Base-by-base conservation (phyloP, 116 monocot genomes). In the Papilionanthe hybrid region DNA sequence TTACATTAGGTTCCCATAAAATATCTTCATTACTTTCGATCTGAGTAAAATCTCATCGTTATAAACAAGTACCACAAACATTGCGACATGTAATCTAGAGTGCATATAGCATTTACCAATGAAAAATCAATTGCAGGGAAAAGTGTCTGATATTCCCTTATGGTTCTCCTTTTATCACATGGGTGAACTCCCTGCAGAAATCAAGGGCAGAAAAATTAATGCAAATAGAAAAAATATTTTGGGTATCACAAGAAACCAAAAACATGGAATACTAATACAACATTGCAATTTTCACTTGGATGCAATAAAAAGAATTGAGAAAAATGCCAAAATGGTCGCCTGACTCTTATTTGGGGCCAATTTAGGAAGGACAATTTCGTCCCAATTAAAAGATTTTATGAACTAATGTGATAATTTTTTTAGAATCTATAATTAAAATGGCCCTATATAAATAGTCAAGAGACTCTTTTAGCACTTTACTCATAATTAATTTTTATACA, bases 101-200 rank as follows among this genome's bases (percentile, higher is more conserved):
- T 28, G 49, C 4, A 53, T 20, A 53, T 53, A 74, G 45, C 55
- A 79, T 79, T 84, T 79, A 79, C 99, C 91, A 92, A 82, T 66
- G 99, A 95, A 86, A 99, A 99, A 87, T 99, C 95, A 84, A 99
- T 85, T 82, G 93, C 95, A 82, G 99, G 95, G 80, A 99, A 99
- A 79, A 92, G 82, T 72, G 29, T 55, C 42, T 79, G 84, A 78
- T 95, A 99, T 76, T 99, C 93, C 11, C 83, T 85, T 83, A 99
- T 89, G 71, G 85, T 90, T 84, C 95, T 93, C 79, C 99, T 83
- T 81, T 85, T 93, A 86, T 99, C 99, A 85, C 99, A 99, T 77
- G 93, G 99, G 75, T 93, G 91, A 65, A 93, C 93, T 77, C 99
- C 99, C 99, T 95, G 84, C 77, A 91, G 8, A 28, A 69, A 71